phyloP scores from a whole-genome alignment of 2,329 filamentous ascomycete species.

The Boeremia lycopersici region DNA sequence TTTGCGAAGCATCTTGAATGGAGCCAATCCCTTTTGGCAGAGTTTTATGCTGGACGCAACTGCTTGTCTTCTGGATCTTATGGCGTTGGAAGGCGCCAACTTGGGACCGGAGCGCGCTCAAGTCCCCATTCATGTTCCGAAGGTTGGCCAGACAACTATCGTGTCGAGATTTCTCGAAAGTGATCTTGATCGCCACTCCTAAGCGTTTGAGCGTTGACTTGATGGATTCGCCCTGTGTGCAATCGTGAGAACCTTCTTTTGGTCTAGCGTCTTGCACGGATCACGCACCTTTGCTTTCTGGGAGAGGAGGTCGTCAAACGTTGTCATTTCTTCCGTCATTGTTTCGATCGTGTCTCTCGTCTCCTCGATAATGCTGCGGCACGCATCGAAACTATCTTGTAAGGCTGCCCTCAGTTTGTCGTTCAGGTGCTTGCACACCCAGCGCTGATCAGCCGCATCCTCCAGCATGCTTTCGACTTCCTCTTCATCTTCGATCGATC shows the following conservation, averaged over 20 bases:
- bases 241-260: neutral
- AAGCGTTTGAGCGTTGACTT: conserved; percentile 22
- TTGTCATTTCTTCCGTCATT: conserved; percentile 20
- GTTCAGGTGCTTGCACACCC: conserved; percentile 24
- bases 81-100: conserved; percentile 24
- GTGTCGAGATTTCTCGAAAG: conserved; percentile 28
- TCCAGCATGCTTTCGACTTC: conserved; percentile 25
- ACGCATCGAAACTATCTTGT: conserved; percentile 21
- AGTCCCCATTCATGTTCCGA: conserved; percentile 27
- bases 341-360: conserved; percentile 18
- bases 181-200: conserved; percentile 14
- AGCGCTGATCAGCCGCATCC: conserved; percentile 18
- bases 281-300: conserved; percentile 21
- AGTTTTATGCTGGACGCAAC: conserved; percentile 2
- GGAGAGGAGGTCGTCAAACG: conserved; percentile 23
- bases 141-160: conserved; percentile 20
- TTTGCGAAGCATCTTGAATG: conserved; percentile 25
- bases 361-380: conserved; percentile 21
- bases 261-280: neutral
- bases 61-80: neutral
- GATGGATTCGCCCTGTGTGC: conserved; percentile 21
- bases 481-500: conserved; percentile 22
- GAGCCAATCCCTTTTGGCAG: conserved; percentile 15
- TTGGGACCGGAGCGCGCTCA: conserved; percentile 23
- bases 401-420: conserved; percentile 20